Percentiles rank a stretch among this genome's conserved stretches.
Conservation (phyloP, 441 rosid genomes). For the Bocquillonia castaneifolia region DNA sequence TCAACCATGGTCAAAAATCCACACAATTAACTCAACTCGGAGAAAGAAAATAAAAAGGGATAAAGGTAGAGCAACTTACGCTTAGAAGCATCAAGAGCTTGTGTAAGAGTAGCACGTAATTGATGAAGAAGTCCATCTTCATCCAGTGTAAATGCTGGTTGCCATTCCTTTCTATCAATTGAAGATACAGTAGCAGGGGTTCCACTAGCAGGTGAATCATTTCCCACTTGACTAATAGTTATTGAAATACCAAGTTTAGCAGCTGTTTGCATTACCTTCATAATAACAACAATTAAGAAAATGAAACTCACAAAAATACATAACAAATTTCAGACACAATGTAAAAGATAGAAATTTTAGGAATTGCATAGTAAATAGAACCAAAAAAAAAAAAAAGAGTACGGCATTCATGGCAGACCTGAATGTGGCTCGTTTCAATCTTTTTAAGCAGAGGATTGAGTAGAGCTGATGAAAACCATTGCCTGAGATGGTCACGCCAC, state of each 20-base stretch:
- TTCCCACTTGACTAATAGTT: constrained; percentile 74
- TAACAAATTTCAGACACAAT: constrained; percentile 9
- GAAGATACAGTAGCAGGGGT: constrained; percentile 46
- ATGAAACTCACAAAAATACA: neutral
- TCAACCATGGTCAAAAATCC: constrained; percentile 6
- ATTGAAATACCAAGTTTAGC: constrained; percentile 66
- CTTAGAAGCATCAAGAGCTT: constrained; percentile 56
- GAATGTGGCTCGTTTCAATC: constrained; percentile 79
- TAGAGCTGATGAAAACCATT: constrained; percentile 84
- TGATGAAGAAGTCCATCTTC: constrained; percentile 87
- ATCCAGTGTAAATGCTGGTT: constrained; percentile 62
- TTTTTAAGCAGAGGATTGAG: constrained; percentile 71
- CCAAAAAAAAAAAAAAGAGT: neutral
- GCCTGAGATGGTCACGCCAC: constrained; percentile 92
- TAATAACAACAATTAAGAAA: constrained; percentile 17
- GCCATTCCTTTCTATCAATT: constrained; percentile 75
- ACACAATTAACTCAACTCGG: neutral
- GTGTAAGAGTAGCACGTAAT: constrained; percentile 67
- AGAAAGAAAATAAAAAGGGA: neutral
- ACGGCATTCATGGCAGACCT: constrained; percentile 40
- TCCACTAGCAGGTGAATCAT: constrained; percentile 43
- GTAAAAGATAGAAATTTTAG: neutral
- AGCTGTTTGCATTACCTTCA: constrained; percentile 81
- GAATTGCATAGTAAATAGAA: neutral
- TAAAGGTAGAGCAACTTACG: constrained; percentile 40